Evolutionary conservation across 163 green algal genomes (phyloP), one percentile per base, ranked within the genome.

Genomic region (Chloromonas sp.): DNA sequence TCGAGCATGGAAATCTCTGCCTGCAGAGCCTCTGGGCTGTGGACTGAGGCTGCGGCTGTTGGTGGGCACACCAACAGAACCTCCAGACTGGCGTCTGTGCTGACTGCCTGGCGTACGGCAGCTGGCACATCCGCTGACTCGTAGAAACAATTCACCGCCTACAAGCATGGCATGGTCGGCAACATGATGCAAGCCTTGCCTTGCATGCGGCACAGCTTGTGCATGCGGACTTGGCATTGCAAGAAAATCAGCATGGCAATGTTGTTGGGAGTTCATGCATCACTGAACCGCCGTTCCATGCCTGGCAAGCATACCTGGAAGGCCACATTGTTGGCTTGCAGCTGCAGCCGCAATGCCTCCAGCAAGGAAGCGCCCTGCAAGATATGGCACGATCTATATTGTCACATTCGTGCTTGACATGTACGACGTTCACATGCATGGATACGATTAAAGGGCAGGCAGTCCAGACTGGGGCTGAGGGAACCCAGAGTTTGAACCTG

Each of bases 1-100:
- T 70, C 60, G 36, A 88, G 78, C 85, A 86, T 78, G 76, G 82
- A 82, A 36, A 88, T 60, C 82, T 88, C 85, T 0, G 71, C 60
- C 2, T 78, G 60, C 82, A 88, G 83, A 2, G 85, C 85, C 62
- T 78, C 80, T 0, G 81, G 82, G 60, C 2, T 58, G 58, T 59
- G 78, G 1, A 70, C 36, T 58, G 5, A 59, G 61, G 3, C 57
- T 74, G 57, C 70, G 62, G 0, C 81, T 11, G 71, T 62, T n/a
- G 2, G 36, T 36, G 81, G 66, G 81, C 85, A 88, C 0, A 84
- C 85, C 0, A 88, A 1, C 1, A 88, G 81, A 3, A 84, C 85
- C 13, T 70, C 15, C 60, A 62, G 60, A n/a, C 60, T 8, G 14
- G 77, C 2, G 36, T 57, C 79, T 60, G 2, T 74, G 36, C 36